These are phyloP conservation scores for Pichia rugopelliculosa DNA, from an alignment of 805 yeast species.

Conservation along the genomic window DNA sequence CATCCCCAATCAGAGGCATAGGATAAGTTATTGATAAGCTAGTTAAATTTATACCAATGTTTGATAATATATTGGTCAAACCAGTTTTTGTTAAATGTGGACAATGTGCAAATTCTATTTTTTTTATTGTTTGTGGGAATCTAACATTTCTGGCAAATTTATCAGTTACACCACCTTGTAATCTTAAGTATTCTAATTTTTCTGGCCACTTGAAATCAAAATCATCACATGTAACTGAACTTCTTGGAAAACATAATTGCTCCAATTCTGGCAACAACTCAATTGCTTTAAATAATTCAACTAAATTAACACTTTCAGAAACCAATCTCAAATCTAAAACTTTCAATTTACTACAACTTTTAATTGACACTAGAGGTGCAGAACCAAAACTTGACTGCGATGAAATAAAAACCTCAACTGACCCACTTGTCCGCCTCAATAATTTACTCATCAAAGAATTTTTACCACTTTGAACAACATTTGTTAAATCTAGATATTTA, in stretches of 20 bases:
- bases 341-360: constrained; percentile 56
- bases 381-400: constrained; percentile 94
- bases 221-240: constrained; percentile 66
- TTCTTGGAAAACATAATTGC: constrained; percentile 79
- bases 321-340: constrained; percentile 76
- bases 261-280: constrained; percentile 54
- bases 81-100: constrained; percentile 66
- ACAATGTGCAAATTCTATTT: constrained; percentile 79
- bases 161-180: constrained; percentile 87
- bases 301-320: constrained; percentile 81
- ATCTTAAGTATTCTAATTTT: constrained; percentile 57
- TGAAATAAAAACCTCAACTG: constrained; percentile 66
- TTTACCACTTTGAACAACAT: constrained; percentile 83
- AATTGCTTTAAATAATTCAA: constrained; percentile 72
- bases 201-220: constrained; percentile 72
- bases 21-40: constrained; percentile 74
- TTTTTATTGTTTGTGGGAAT: constrained; percentile 68
- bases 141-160: constrained; percentile 60
- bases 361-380: constrained; percentile 77
- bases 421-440: constrained; percentile 65
- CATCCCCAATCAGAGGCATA: constrained; percentile 67
- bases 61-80: constrained; percentile 50
- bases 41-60: constrained; percentile 59
- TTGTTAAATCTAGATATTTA: constrained; percentile 60
- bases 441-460: constrained; percentile 83